Evolutionary conservation across 768 basidiomycete genomes (phyloP).

Genomic region (Termitomyces sp.): DNA sequence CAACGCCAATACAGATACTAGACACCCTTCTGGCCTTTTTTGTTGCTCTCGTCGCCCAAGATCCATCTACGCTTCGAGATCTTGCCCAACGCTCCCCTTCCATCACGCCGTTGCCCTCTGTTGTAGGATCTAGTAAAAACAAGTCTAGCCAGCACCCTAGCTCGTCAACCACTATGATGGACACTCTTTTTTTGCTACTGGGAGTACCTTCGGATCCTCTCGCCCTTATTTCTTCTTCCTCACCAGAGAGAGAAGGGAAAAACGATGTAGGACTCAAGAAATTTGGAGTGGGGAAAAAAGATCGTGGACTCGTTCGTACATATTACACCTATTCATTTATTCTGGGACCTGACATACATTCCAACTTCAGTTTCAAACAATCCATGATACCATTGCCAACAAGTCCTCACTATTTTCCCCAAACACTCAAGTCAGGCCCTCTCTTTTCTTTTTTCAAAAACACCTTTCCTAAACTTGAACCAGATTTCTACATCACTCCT

Average conservation of each 20-base stretch:
- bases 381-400: conserved; percentile 27
- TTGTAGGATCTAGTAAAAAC: conserved; percentile 7
- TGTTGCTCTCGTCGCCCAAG: conserved; percentile 55
- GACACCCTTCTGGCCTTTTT: conserved; percentile 62
- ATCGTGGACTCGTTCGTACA: conserved; percentile 44
- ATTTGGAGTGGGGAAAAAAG: conserved; percentile 51
- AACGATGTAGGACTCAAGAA: conserved; percentile 42
- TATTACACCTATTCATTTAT: background rate
- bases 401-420: conserved; percentile 31
- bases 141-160: conserved; percentile 1
- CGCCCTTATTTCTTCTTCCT: conserved; percentile 26
- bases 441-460: background rate
- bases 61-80: conserved; percentile 48
- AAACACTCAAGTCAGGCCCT: conserved; percentile 25
- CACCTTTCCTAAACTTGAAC: background rate
- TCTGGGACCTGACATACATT: background rate
- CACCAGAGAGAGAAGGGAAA: conserved; percentile 1
- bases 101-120: conserved; percentile 1
- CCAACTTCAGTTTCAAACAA: conserved; percentile 24
- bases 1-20: conserved; percentile 40
- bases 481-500: conserved; percentile 55
- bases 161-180: conserved; percentile 29
- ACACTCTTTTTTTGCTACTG: conserved; percentile 41
- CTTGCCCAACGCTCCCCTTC: conserved; percentile 34
- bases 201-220: conserved; percentile 40